Base-by-base conservation (phyloP, 179 eudicot species). In the Nepenthes alata region DNA sequence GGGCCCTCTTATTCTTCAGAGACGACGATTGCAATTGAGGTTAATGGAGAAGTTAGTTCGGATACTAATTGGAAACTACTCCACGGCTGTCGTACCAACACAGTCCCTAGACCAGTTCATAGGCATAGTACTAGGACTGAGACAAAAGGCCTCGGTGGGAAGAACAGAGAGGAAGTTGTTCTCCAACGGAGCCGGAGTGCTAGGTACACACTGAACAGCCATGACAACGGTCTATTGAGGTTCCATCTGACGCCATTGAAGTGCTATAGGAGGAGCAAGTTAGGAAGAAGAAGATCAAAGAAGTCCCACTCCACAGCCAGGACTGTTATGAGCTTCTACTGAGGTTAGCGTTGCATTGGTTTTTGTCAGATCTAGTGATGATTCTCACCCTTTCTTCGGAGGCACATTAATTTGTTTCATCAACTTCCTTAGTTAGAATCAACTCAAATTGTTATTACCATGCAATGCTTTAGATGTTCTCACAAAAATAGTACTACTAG, bases 221-320 rank as follows among this genome's bases (percentile, higher is more conserved):
- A 74, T 37, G 84, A 84, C 47, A 75, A 81, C 78, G 91, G 88
- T 35, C 36, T 76, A 50, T 66, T 77, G 62, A 73, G 87, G 58
- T 81, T 91, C 64, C 80, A 91, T 62, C 68, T 88, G 88, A 79
- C 90, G 11, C 97, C 96, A 25, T 70, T 80, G 60, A 80, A 89
- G 80, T 87, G 77, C 72, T 64, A 61, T 52, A 79, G 82, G 78
- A 80, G 77, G 55, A 83, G 75, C 47, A 82, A 77, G 66, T 70
- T 81, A 57, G 85, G 75, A 39, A 80, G 75, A 58, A 77, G 74
- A 65, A 80, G 83, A 72, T 53, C 76, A 56, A 72, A 73, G 78
- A 86, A 73, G 48, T 72, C 86, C 7, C 80, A 66, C 60, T 68
- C 82, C 14, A 1, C 68, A 35, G 72, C 76, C 35, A 79, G 78